A percentile compares a stretch with the other conserved stretches of the same genome.
phyloP scores from a whole-genome alignment of 495 filamentous ascomycete genomes.

The Aspergillus asperescens region DNA sequence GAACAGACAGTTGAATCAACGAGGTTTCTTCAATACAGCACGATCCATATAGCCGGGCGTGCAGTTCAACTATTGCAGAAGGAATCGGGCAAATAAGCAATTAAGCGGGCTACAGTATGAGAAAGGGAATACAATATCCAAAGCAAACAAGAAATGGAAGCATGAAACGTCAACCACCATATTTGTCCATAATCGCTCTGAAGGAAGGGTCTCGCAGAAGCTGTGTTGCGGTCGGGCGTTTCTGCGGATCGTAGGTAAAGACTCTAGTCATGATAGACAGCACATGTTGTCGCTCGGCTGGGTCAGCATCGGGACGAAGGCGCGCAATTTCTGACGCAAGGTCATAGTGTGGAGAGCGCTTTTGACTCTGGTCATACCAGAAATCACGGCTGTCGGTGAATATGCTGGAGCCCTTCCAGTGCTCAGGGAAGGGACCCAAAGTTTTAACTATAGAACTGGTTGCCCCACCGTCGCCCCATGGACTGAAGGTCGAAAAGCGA shows the following conservation, averaged over 20 bases:
- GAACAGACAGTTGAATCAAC: too few relatives aligned
- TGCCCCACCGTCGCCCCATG: slow-evolving; percentile 3
- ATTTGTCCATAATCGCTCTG: slow-evolving; percentile 23
- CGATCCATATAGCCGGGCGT: too few relatives aligned
- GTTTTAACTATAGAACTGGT: slow-evolving; percentile 5
- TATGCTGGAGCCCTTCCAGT: slow-evolving; percentile 18
- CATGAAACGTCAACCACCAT: slow-evolving; percentile 23
- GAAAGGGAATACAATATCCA: too few relatives aligned
- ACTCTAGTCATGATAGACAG: slow-evolving; percentile 21
- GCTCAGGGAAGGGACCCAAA: slow-evolving; percentile 18
- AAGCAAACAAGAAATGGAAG: too few relatives aligned
- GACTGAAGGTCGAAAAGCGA: slow-evolving; percentile 2
- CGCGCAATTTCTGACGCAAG: slow-evolving; percentile 17
- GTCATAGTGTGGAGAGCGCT: neutral
- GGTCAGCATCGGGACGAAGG: slow-evolving; percentile 19
- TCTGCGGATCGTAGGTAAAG: slow-evolving; percentile 20
- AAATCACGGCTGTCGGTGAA: slow-evolving; percentile 11
- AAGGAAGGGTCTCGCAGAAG: slow-evolving; percentile 24
- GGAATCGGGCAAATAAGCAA: too few relatives aligned
- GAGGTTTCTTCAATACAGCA: too few relatives aligned
- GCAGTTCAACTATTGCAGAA: too few relatives aligned
- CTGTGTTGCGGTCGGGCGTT: slow-evolving; percentile 22
- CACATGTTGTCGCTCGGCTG: slow-evolving; percentile 21
- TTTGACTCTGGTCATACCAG: slow-evolving; percentile 23
- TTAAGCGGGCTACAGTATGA: too few relatives aligned